Base-by-base conservation (phyloP, 495 filamentous ascomycete genomes). In the Penicillium psychrofluorescens region DNA sequence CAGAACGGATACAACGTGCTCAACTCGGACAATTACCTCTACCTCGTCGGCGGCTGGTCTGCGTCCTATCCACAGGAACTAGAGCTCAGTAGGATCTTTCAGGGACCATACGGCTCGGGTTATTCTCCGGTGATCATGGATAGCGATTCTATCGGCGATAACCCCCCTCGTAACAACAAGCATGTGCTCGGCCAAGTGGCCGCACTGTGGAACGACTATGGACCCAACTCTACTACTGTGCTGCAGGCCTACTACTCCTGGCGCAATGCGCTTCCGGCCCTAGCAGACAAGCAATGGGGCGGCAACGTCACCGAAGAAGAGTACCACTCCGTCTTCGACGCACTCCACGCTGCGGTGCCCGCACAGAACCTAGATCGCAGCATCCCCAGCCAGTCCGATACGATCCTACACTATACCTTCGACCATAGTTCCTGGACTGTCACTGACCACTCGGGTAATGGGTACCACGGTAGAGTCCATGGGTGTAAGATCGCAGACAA, bases 241-340 rank as follows among this genome's bases (percentile, higher is more conserved):
- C 55, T 64, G 30, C 67, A 75, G 44, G 64, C 70, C 0, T 78
- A 75, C 49, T 73, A 75, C 44, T 62, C 71, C 6, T 71, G 67
- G 64, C 61, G 65, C 11, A 56, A 73, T 29, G 63, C 64, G 2
- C 60, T 76, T 11, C 71, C 74, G 1, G 72, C 74, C 6, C 54
- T 78, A 7, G 70, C 59, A 9, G 74, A 78, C 51, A 78, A 78
- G 56, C 74, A 78, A 49, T 78, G 74, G 72, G 72, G 74, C 22
- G 72, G 74, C 0, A 59, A 67, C 16, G 50, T 75, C 8, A 53
- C 55, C 0, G 61, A 63, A 27, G 31, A 51, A 0, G 71, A 76
- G 34, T 76, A 71, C 47, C 16, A 48, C 1, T 36, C 48, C 7
- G 56, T 65, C 7, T 71, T 75, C 40, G 43, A 61, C 6, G 41